phyloP scores from a whole-genome alignment of 306 rosid species.

The Prosopis cineraria region DNA sequence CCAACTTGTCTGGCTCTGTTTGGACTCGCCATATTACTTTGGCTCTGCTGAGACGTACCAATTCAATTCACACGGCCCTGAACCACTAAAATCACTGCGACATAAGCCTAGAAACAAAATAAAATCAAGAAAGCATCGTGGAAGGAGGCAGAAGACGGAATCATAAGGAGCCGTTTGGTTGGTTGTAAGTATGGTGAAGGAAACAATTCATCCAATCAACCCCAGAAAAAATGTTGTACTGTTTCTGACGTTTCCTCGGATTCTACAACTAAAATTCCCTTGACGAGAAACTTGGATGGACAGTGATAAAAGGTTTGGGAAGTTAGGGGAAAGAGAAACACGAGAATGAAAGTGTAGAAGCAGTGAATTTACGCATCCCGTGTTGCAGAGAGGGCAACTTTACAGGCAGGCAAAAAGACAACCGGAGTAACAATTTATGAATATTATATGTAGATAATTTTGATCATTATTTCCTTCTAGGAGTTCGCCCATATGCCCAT shows the following conservation, averaged over 20 bases:
- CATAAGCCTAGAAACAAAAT: neutral
- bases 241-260: slow-evolving; percentile 52
- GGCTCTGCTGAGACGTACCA: slow-evolving; percentile 45
- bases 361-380: slow-evolving; percentile 6
- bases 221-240: slow-evolving; percentile 31
- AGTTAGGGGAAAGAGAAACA: neutral
- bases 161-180: slow-evolving; percentile 43
- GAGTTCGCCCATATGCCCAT: slow-evolving; percentile 31
- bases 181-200: slow-evolving; percentile 29
- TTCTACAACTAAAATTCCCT: slow-evolving; percentile 63
- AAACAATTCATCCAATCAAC: slow-evolving; percentile 32
- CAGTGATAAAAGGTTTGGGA: slow-evolving; percentile 15
- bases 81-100: slow-evolving; percentile 4
- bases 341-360: neutral
- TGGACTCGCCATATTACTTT: slow-evolving; percentile 43
- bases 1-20: slow-evolving; percentile 34
- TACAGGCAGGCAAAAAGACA: slow-evolving; percentile 24
- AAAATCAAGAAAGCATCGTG: slow-evolving; percentile 17
- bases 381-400: neutral
- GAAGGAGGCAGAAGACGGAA: slow-evolving; percentile 37
- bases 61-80: neutral
- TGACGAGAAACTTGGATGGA: slow-evolving; percentile 45
- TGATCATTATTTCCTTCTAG: neutral
- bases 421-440: neutral
- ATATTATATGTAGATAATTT: neutral